A percentile compares a stretch with the other conserved stretches of the same genome.
These are phyloP conservation scores for Jasminum sambac DNA, from an alignment of 257 asterid species.

Conservation along the genomic window DNA sequence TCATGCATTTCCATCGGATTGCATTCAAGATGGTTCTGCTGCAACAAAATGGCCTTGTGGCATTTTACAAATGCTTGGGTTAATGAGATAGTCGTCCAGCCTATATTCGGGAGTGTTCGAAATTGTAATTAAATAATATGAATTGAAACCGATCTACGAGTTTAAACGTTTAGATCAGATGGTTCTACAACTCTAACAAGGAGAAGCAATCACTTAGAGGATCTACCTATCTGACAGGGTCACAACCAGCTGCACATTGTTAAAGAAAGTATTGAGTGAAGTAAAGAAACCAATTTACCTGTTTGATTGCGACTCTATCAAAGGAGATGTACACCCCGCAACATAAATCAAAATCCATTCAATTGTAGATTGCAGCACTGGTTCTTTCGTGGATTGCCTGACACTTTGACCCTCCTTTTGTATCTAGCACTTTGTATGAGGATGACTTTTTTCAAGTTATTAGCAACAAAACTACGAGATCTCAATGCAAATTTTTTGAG, in stretches of 20 bases:
- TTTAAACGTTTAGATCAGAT: too few species aligned
- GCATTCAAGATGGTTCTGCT: too few species aligned
- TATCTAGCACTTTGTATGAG: slow-evolving; percentile 18
- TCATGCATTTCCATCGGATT: too few species aligned
- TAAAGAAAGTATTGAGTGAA: slow-evolving; percentile 10
- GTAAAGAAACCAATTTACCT: slow-evolving; percentile 7
- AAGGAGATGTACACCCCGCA: slow-evolving; percentile 1
- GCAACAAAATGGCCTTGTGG: too few species aligned
- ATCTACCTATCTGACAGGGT: slow-evolving; percentile 12
- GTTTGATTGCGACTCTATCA: slow-evolving; percentile 23
- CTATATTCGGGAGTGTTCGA: too few species aligned
- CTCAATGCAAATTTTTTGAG: slow-evolving; percentile 5
- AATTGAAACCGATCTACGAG: too few species aligned
- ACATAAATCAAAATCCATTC: slow-evolving; percentile 1
- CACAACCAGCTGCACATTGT: slow-evolving; percentile 2
- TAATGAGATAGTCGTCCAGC: too few species aligned
- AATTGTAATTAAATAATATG: too few species aligned
- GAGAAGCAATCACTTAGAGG: slow-evolving; percentile 29
- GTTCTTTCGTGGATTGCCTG: slow-evolving; percentile 19
- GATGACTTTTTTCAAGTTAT: neutral
- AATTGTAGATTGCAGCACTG: slow-evolving; percentile 21
- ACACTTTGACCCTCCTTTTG: slow-evolving; percentile 23
- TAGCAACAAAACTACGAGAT: slow-evolving; percentile 2
- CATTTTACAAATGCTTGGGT: too few species aligned
- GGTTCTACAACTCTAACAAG: slow-evolving; percentile 17